Base-by-base conservation (phyloP, 2,329 filamentous ascomycete genomes). In the Calcarisporium arbuscula region DNA sequence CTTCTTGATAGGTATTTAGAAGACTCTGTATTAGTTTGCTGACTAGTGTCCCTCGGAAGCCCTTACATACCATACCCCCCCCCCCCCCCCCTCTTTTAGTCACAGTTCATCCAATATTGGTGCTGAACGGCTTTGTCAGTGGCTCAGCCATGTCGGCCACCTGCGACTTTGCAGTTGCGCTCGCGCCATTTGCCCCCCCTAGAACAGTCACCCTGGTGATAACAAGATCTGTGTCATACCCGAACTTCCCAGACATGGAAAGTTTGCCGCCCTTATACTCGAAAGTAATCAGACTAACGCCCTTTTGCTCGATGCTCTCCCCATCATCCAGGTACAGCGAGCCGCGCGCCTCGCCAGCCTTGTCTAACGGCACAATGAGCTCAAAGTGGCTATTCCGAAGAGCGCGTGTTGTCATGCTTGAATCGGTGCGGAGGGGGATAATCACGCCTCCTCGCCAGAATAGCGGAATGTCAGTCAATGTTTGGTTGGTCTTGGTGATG, bases 271-370 rank as follows among this genome's bases (percentile, higher is more conserved):
- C 52, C 29, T 67, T 59, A 51, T 77, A 89, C 8, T 53, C 47
- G 46, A 89, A 84, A 11, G 61, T 56, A 34, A 88, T 66, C 36
- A 47, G 61, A 6, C 69, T 75, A n/a, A 65, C 73, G 5, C 48
- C 54, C 8, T 9, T 59, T 56, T 84, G 83, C 39, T 73, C 61
- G 32, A 89, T 47, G 18, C 72, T 78, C 39, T 79, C 77, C 8
- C 86, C 86, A 41, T 94, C 85, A 46, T 92, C 86, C 5, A 92
- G 61, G 53, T 89, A 92, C 37, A 92, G 63, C 33, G 68, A 65
- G 0, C 86, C 86, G 2, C 52, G 56, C 0, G 86, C 86, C 6
- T 62, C 73, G 4, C 80, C 82, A 33, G 81, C 62, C 1, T 53
- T 50, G 6, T 71, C 76, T 0, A 83, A 70, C 0, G 85, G 80